Conservation (phyloP, 805 yeast species). For the Debaryomyces tyrocola region DNA sequence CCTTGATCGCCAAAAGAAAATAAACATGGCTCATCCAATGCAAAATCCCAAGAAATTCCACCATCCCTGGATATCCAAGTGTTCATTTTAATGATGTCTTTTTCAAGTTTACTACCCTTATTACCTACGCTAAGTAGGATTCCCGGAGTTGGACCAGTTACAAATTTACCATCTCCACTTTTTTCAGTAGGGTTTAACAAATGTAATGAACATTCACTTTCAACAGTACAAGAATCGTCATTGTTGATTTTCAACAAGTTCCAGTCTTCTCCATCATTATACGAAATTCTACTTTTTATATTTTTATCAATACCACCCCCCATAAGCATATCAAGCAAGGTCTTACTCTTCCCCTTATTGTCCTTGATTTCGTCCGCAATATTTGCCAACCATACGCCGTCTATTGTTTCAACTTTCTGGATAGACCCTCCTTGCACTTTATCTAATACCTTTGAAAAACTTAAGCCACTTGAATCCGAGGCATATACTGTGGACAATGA, state of each 20-base stretch:
- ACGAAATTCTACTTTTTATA: constrained; percentile 39
- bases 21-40: constrained; percentile 51
- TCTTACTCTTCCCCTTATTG: constrained; percentile 16
- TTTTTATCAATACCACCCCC: constrained; percentile 17
- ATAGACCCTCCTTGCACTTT: constrained; percentile 43
- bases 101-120: constrained; percentile 25
- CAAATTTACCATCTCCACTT: constrained; percentile 43
- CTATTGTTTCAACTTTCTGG: constrained; percentile 50
- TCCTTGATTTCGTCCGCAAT: constrained; percentile 16
- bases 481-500: constrained; percentile 38
- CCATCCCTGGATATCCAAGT: constrained; percentile 76
- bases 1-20: constrained; percentile 78
- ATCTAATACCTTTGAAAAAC: constrained; percentile 45
- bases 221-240: constrained; percentile 40
- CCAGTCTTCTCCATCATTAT: constrained; percentile 59
- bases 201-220: constrained; percentile 52
- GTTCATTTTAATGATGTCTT: constrained; percentile 12
- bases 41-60: constrained; percentile 68
- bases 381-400: constrained; percentile 63
- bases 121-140: constrained; percentile 33
- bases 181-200: constrained; percentile 29
- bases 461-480: constrained; percentile 61
- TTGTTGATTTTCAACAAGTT: constrained; percentile 43
- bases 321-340: constrained; percentile 24
- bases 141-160: constrained; percentile 57